A percentile compares a stretch with the other conserved stretches of the same genome.
Evolutionary conservation across 768 basidiomycete genomes (phyloP).

Genomic region (Lactarius deliciosus): DNA sequence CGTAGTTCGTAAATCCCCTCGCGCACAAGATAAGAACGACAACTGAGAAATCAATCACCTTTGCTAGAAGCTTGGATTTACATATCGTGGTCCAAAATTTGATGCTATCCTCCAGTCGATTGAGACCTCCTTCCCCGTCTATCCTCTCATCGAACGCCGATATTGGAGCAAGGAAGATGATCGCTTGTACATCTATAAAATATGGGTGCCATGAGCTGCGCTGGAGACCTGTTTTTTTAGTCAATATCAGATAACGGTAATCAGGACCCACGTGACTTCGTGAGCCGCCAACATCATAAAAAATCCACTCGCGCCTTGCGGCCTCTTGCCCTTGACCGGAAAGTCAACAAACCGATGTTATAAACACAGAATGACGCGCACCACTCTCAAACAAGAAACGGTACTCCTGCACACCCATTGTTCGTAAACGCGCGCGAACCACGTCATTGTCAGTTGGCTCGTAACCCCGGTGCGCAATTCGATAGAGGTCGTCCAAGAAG

Average conservation of each 20-base stretch:
- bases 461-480: conserved; percentile 21
- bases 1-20: neutral
- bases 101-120: conserved; percentile 41
- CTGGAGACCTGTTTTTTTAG: conserved; percentile 6
- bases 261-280: conserved; percentile 34
- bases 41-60: neutral
- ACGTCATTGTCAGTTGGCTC: conserved; percentile 74
- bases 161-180: conserved; percentile 80
- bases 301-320: conserved; percentile 66
- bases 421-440: conserved; percentile 73
- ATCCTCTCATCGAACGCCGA: conserved; percentile 82
- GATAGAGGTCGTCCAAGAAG: conserved; percentile 18
- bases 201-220: conserved; percentile 63
- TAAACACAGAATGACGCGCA: conserved; percentile 34
- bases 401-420: conserved; percentile 77
- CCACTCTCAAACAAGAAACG: conserved; percentile 63
- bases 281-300: conserved; percentile 77
- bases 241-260: neutral
- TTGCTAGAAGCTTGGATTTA: conserved; percentile 22
- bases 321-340: neutral
- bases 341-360: neutral
- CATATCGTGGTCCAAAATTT: conserved; percentile 23
- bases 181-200: conserved; percentile 79
- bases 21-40: neutral
- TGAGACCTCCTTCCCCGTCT: conserved; percentile 65